A percentile compares a stretch with the other conserved stretches of the same genome.
These are phyloP conservation scores for Physcomitrellopsis africana DNA, from an alignment of 225 moss, liverwort and hornwort genomes.

Conservation along the genomic window DNA sequence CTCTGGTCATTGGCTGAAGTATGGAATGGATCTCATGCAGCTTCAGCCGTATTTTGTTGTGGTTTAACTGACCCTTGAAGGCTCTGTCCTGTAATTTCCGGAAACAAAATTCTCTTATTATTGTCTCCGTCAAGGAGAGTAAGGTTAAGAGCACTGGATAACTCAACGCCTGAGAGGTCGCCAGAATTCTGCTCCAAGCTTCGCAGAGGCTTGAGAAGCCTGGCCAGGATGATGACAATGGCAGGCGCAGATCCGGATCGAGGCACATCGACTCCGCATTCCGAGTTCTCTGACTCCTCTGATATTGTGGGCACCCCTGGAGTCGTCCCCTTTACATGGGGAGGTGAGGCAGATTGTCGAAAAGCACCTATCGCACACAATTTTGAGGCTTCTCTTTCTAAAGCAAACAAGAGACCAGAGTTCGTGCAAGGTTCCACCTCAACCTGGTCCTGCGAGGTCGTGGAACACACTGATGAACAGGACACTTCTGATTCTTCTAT, in stretches of 20 bases:
- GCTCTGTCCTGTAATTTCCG: neutral
- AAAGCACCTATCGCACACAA: constrained; percentile 28
- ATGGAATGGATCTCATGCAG: constrained; percentile 20
- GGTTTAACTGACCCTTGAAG: neutral
- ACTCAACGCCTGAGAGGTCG: constrained; percentile 35
- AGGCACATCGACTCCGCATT: constrained; percentile 20
- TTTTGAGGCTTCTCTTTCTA: constrained; percentile 37
- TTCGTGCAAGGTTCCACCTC: constrained; percentile 31
- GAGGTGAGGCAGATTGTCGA: constrained; percentile 30
- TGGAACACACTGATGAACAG: constrained; percentile 16
- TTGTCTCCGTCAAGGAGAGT: constrained; percentile 32
- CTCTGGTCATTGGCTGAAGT: neutral
- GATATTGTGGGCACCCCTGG: constrained; percentile 42
- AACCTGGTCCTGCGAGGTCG: constrained; percentile 28
- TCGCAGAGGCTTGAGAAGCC: constrained; percentile 45
- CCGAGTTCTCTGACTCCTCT: constrained; percentile 44
- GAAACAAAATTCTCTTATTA: constrained; percentile 15
- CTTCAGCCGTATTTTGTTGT: neutral
- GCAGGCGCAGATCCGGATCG: constrained; percentile 38
- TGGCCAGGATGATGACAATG: constrained; percentile 51
- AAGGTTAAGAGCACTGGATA: constrained; percentile 48
- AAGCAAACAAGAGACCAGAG: constrained; percentile 10
- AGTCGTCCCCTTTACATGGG: constrained; percentile 45
- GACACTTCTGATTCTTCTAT: constrained; percentile 20
- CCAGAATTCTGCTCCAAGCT: constrained; percentile 51